Evolutionary conservation across 768 basidiomycete species (phyloP).

Genomic region (Leccinum rimulosum): DNA sequence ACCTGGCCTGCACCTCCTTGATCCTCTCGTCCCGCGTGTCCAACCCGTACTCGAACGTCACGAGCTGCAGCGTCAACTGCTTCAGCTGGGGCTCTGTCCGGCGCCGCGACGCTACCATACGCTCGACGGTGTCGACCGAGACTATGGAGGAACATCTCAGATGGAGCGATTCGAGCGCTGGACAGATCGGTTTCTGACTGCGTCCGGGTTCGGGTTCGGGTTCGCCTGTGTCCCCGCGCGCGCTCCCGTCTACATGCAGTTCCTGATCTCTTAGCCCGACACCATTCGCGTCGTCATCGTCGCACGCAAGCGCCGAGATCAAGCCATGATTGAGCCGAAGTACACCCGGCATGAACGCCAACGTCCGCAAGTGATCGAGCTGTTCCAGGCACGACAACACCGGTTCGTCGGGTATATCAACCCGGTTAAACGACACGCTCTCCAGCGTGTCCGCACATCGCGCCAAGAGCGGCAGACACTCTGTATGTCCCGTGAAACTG

Average conservation of each 20-base stretch:
- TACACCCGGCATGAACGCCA: constrained; percentile 26
- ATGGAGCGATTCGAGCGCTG: constrained; percentile 23
- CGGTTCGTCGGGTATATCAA: constrained; percentile 22
- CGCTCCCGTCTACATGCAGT: background rate
- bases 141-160: constrained; percentile 26
- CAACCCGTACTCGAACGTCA: constrained; percentile 28
- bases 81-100: constrained; percentile 9
- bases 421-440: constrained; percentile 18
- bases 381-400: constrained; percentile 23
- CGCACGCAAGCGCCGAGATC: constrained; percentile 20
- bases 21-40: constrained; percentile 31
- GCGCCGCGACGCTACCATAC: constrained; percentile 27
- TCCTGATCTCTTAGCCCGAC: background rate
- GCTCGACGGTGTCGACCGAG: constrained; percentile 21
- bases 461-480: constrained; percentile 27
- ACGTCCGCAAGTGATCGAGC: constrained; percentile 14
- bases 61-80: constrained; percentile 26
- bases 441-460: constrained; percentile 31
- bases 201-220: background rate
- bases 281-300: background rate
- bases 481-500: constrained; percentile 23
- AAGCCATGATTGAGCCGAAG: constrained; percentile 33
- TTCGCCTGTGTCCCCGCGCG: background rate
- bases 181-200: constrained; percentile 14
- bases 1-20: constrained; percentile 8